Evolutionary conservation across 257 asterid genomes (phyloP).

Genomic region (Gentiana dahurica): DNA sequence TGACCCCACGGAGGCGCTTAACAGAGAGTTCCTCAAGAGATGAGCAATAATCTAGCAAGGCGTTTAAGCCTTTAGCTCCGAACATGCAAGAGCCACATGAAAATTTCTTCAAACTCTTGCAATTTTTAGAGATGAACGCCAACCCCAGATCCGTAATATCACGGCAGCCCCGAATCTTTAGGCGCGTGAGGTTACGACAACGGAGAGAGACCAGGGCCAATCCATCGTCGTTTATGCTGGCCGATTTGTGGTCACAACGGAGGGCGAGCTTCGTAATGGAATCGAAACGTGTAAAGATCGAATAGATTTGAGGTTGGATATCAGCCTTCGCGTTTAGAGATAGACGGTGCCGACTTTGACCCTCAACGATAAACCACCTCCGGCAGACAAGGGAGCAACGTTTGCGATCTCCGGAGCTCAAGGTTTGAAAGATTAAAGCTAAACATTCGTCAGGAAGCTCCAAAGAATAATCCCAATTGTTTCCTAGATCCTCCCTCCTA

Average conservation of each 20-base stretch:
- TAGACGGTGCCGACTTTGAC: conserved; percentile 65
- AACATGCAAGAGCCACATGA: conserved; percentile 73
- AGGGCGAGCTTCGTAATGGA: conserved; percentile 66
- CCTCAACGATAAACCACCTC: conserved; percentile 67
- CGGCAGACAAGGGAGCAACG: conserved; percentile 57
- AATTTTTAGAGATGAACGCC: conserved; percentile 46
- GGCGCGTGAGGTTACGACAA: conserved; percentile 47
- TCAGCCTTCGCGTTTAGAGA: conserved; percentile 44
- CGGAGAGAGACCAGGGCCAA: conserved; percentile 39
- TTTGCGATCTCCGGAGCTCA: conserved; percentile 65
- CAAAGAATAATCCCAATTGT: conserved; percentile 28
- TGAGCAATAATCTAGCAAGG: conserved; percentile 48
- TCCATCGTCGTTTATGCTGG: conserved; percentile 51
- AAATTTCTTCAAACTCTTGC: conserved; percentile 48
- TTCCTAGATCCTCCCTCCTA: not conserved
- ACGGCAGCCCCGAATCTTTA: conserved; percentile 77
- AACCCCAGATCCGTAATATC: conserved; percentile 62
- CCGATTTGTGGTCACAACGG: conserved; percentile 60
- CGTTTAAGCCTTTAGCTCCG: conserved; percentile 83
- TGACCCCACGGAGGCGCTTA: conserved; percentile 61
- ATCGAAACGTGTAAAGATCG: conserved; percentile 54
- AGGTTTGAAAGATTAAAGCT: conserved; percentile 52
- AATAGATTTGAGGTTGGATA: conserved; percentile 21
- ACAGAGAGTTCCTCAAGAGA: conserved; percentile 64
- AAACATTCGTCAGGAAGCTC: conserved; percentile 78